Evolutionary conservation across 2,329 filamentous ascomycete species (phyloP), one percentile per base, ranked within the genome.

Genomic region (Aspergillus fumigatus): DNA sequence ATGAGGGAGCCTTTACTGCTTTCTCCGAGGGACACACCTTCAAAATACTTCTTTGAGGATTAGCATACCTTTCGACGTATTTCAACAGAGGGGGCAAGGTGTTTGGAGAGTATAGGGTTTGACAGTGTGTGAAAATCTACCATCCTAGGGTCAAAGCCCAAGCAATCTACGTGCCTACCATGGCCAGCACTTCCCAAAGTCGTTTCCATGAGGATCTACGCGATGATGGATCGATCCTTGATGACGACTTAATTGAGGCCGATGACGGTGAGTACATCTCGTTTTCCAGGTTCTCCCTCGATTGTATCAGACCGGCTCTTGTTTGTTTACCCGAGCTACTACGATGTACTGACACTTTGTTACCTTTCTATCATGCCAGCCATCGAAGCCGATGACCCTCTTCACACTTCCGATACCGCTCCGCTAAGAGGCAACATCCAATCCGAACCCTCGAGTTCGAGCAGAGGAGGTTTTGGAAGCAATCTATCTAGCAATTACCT

Each of bases 331-430:
- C 29, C 43, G 54, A 50, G 38, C 47, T 25, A 47, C 29, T 55
- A 38, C 32, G 32, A 38, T 38, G 32, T 38, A 11, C 47, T 45
- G 25, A 40, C 48, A 49, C 48, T 25, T 38, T 41, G 9, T 17
- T 17, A 41, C 26, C 41, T 17, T 14, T 48, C 19, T 26, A 11
- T 21, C 32, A 45, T 40, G 43, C 32, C 89, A 69, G 90, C 92
- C 66, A 86, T 97, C 68, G 92, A 97, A 73, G 91, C 96, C 68
- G 92, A 97, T 70, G 92, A 97, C 75, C 92, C 92, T 43, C 82
- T 94, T 62, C 79, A 82, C 63, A 82, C 81, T 57, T 86, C 88
- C 62, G 88, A 92, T 70, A 87, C 88, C 65, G 85, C 90, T 51
- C 90, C 91, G 54, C 81, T 96, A 62, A 88, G 89, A 49, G 92